phyloP scores from a whole-genome alignment of 129 eudicot species.

The Ambrosia artemisiifolia region DNA sequence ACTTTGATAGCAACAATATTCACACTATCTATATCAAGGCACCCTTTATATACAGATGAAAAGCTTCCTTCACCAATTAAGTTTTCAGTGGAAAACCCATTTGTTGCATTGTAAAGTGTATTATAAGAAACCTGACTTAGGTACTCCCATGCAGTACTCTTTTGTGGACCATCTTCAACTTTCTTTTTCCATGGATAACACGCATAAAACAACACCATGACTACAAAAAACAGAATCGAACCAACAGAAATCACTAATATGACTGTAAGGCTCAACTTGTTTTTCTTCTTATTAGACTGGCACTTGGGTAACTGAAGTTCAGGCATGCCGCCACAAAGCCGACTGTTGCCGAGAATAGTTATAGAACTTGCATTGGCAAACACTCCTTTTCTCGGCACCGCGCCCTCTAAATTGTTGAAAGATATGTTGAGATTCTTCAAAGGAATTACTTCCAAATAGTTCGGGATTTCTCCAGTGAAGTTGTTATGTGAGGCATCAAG shows the following conservation, averaged over 20 bases:
- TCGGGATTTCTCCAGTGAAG: conserved; percentile 32
- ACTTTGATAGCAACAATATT: no score
- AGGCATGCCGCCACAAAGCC: conserved; percentile 30
- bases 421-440: conserved; percentile 18
- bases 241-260: conserved; percentile 1
- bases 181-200: conserved; percentile 3
- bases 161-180: not conserved
- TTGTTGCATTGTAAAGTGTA: no score
- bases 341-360: conserved; percentile 21
- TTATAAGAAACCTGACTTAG: no score
- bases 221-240: not conserved
- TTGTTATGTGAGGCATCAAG: conserved; percentile 36
- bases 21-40: no score
- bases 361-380: conserved; percentile 18
- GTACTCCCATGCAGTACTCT: no score
- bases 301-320: conserved; percentile 30
- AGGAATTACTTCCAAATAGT: conserved; percentile 5
- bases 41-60: no score
- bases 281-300: not conserved
- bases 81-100: no score
- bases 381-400: conserved; percentile 24
- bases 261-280: not conserved
- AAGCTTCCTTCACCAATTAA: no score
- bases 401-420: conserved; percentile 33
- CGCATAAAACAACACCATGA: not conserved